Base-by-base conservation (phyloP, 805 yeast genomes). In the Wickerhamiella dianesei region DNA sequence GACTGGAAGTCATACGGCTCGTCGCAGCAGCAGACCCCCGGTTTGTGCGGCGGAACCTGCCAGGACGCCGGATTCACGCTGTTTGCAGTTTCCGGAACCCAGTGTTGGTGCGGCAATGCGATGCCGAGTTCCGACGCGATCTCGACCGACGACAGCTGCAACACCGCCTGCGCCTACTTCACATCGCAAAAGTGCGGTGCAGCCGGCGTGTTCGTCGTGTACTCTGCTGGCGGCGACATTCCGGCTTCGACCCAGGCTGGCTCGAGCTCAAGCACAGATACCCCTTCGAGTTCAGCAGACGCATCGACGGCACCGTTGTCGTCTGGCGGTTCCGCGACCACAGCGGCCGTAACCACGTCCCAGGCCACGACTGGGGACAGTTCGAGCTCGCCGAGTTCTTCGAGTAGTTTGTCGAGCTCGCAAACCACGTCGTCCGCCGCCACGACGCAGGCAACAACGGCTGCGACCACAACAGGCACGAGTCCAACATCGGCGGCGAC, bases 31-130 rank as follows among this genome's bases (percentile, higher is more conserved):
- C 65, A 69, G 48, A 53, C 56, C 5, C 65, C 68, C 13, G 50
- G 50, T n/a, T 39, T 45, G 22, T 55, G 56, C 35, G 55, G 54
- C 12, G 37, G 43, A 18, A 21, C 8, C 19, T 80, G 95, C 63
- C 54, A 63, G 3, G 58, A 53, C n/a, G 47, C 58, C 45, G 72
- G 72, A 6, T 66, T 63, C 56, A 63, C 67, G 18, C 68, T 71
- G 17, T 73, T 72, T 39, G 87, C 81, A 3, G 43, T 76, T 32
- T 59, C 70, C 12, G 62, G 86, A 6, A 56, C 67, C 21, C 60
- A 62, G 17, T 83, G 94, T 61, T 81, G 73, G 57, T 83, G 94
- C 62, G 89, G 89, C 21, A 64, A 71, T 55, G 50, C 65, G 1
- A 48, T 62, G 1, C 66, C 73, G 8, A 19, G 14, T 9, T 12